phyloP scores from a whole-genome alignment of 768 basidiomycete genomes.

The Pleurotus eryngii region DNA sequence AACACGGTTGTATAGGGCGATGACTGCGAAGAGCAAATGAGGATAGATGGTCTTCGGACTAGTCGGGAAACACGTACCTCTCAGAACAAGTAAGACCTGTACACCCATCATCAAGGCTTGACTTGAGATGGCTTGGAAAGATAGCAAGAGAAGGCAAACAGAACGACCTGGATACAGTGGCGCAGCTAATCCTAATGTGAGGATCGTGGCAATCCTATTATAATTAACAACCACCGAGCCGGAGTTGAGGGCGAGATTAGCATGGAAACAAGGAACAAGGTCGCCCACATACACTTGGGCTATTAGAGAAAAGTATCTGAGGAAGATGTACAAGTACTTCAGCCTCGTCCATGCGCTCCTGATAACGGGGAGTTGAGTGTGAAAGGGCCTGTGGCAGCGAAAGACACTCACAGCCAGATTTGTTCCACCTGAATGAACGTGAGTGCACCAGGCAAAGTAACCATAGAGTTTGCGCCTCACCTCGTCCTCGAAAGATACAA shows the following conservation, averaged over 20 bases:
- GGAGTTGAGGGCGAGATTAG: too few species aligned
- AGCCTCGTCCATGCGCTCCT: slow-evolving; percentile 20
- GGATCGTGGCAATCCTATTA: slow-evolving; percentile 12
- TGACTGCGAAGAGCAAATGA: slow-evolving; percentile 10
- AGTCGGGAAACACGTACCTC: slow-evolving; percentile 12
- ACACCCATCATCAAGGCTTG: slow-evolving; percentile 18
- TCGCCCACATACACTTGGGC: slow-evolving; percentile 14
- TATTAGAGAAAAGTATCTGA: slow-evolving; percentile 15
- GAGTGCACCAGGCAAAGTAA: neutral
- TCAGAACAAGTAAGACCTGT: slow-evolving; percentile 18
- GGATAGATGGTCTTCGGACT: neutral
- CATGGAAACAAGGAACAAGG: neutral
- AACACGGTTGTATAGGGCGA: slow-evolving; percentile 17
- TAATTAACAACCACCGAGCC: too few species aligned
- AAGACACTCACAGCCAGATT: slow-evolving; percentile 18
- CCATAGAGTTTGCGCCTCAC: slow-evolving; percentile 4
- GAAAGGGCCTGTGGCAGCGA: neutral
- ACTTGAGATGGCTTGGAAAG: slow-evolving; percentile 17
- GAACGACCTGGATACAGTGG: slow-evolving; percentile 1
- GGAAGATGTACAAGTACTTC: slow-evolving; percentile 17
- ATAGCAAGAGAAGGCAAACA: slow-evolving; percentile 10
- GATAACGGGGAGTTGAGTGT: neutral
- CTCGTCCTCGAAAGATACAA: slow-evolving; percentile 16
- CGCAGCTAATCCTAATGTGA: slow-evolving; percentile 12
- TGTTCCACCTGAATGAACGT: slow-evolving; percentile 12